Evolutionary conservation across 2,329 filamentous ascomycete species (phyloP).

Genomic region (Immersiporthe knoxdaviesiana): DNA sequence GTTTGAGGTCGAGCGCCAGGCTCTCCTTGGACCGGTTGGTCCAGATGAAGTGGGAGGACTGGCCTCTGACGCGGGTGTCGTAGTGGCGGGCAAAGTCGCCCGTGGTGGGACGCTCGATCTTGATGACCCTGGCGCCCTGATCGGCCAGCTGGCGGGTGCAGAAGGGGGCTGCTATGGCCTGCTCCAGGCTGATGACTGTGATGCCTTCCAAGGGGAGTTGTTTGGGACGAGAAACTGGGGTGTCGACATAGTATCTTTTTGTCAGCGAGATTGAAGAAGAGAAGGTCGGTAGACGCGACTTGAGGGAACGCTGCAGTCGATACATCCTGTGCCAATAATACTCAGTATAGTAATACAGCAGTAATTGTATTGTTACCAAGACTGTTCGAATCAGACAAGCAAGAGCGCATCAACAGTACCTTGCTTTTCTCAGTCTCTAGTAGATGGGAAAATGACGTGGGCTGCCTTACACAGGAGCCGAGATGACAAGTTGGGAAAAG

Average conservation of each 20-base stretch:
- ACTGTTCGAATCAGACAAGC: too few species aligned
- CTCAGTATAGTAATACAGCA: too few species aligned
- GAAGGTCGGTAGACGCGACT: neutral
- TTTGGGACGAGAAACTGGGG: neutral
- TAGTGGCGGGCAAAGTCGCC: conserved; percentile 58
- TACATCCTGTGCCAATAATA: conserved; percentile 2
- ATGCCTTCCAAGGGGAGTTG: conserved; percentile 42
- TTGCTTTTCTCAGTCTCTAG: too few species aligned
- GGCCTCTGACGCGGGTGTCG: conserved; percentile 52
- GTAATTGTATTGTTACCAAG: neutral
- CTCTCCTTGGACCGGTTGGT: conserved; percentile 58
- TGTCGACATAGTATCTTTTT: neutral
- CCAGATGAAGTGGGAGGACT: conserved; percentile 60
- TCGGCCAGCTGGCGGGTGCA: conserved; percentile 59
- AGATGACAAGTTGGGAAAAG: neutral
- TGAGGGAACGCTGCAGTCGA: neutral
- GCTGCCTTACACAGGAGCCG: neutral
- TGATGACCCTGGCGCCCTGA: conserved; percentile 57
- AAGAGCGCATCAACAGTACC: too few species aligned
- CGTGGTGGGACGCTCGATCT: conserved; percentile 54
- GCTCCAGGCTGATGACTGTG: conserved; percentile 56
- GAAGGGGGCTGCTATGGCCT: conserved; percentile 58
- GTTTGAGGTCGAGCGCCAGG: conserved; percentile 54
- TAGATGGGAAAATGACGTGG: too few species aligned
- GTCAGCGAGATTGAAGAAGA: neutral